Evolutionary conservation across 2,329 filamentous ascomycete genomes (phyloP).

Genomic region (Stagonosporopsis chrysanthemi): DNA sequence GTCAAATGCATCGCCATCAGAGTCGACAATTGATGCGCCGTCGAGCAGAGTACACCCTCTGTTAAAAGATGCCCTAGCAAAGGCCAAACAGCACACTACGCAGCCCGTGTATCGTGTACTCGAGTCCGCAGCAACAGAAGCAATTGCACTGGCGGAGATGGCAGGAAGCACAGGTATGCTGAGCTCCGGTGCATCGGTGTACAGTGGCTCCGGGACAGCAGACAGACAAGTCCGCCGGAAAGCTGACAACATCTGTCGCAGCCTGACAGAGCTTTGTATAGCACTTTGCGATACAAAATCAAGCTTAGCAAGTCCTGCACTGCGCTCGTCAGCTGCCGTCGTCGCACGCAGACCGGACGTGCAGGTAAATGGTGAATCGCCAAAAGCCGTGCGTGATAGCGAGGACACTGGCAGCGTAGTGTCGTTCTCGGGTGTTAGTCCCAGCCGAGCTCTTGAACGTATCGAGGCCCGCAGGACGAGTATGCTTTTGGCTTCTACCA

Average conservation of each 20-base stretch:
- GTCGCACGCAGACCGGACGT: conserved; percentile 46
- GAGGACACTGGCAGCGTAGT: conserved; percentile 45
- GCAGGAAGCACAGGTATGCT: conserved; percentile 72
- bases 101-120: conserved; percentile 78
- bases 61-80: conserved; percentile 79
- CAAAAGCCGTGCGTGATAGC: conserved; percentile 42
- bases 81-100: conserved; percentile 74
- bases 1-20: conserved; percentile 53
- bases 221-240: conserved; percentile 90
- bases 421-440: conserved; percentile 37
- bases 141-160: conserved; percentile 78
- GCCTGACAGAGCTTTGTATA: conserved; percentile 89
- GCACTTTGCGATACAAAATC: conserved; percentile 64
- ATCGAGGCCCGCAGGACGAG: conserved; percentile 56
- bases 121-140: conserved; percentile 82
- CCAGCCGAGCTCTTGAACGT: conserved; percentile 51
- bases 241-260: conserved; percentile 90
- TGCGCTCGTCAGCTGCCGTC: conserved; percentile 33
- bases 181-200: conserved; percentile 71
- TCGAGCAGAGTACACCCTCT: conserved; percentile 73
- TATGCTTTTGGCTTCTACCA: conserved; percentile 32
- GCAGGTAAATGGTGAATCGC: conserved; percentile 48
- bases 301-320: conserved; percentile 40
- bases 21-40: conserved; percentile 54
- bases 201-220: conserved; percentile 65